These are phyloP conservation scores for Tubosaeta sp. DNA, from an alignment of 768 basidiomycete species.

Conservation along the genomic window DNA sequence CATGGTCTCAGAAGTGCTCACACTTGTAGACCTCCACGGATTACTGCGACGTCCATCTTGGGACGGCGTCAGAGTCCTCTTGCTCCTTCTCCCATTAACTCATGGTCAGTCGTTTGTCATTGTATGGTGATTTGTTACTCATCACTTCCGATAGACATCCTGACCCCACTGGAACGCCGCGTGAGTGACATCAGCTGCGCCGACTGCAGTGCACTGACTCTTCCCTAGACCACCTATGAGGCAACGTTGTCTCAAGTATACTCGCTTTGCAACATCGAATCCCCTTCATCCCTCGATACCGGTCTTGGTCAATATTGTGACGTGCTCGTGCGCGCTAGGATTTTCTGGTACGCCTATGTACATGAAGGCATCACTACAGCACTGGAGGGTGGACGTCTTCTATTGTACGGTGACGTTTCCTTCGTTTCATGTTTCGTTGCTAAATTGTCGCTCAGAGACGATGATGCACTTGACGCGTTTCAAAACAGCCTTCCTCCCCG, in stretches of 20 bases:
- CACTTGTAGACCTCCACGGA: constrained; percentile 75
- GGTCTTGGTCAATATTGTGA: constrained; percentile 56
- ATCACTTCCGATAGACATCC: constrained; percentile 19
- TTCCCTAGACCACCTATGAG: constrained; percentile 64
- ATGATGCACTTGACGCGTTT: constrained; percentile 74
- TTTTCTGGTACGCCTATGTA: constrained; percentile 88
- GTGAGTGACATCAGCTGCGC: constrained; percentile 7
- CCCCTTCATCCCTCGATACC: constrained; percentile 41
- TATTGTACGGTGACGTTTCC: constrained; percentile 52
- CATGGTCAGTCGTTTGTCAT: constrained; percentile 52
- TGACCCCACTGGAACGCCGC: constrained; percentile 23
- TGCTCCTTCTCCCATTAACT: constrained; percentile 78
- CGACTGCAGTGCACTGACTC: constrained; percentile 3
- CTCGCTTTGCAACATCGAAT: constrained; percentile 60
- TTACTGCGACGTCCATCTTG: constrained; percentile 77
- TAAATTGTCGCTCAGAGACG: constrained; percentile 43
- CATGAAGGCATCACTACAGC: constrained; percentile 83
- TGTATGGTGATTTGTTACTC: neutral
- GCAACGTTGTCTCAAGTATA: constrained; percentile 79
- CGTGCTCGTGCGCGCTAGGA: constrained; percentile 59
- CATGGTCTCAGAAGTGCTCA: constrained; percentile 74
- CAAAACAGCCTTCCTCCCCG: constrained; percentile 55
- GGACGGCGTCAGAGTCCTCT: constrained; percentile 79
- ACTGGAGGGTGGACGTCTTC: constrained; percentile 77
- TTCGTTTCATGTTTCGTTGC: neutral